Evolutionary conservation across 1,284 basidiomycete genomes (phyloP), one percentile per base, ranked within the genome.

Genomic region (Tetrapyrgos nigripes): DNA sequence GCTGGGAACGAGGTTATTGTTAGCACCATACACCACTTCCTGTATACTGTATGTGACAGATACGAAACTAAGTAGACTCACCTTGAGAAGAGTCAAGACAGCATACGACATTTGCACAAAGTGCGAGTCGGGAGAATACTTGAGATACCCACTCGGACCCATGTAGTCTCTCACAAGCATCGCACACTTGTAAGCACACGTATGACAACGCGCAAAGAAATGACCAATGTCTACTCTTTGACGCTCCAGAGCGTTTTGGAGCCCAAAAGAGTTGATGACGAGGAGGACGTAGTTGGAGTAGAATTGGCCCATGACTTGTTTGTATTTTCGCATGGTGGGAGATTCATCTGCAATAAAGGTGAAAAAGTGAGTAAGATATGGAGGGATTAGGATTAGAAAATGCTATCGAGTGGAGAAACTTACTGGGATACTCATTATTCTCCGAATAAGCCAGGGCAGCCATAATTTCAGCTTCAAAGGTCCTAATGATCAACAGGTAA

Each of bases 81-180:
- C 92, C 86, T 96, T 96, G 59, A 97, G 78, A 59, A 96, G 77
- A 65, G 91, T 96, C 58, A 96, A 77, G 13, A 96, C 87, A 17
- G 93, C 89, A 75, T 97, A 98, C 11, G 92, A 93, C 53, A 88
- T 87, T 79, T 94, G 92, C 24, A 98, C 93, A 69, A 94, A 97
- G 69, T 94, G 92, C 8, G 93, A 93, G 72, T 98, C 96, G 0
- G 94, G 92, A 0, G 93, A 87, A 72, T 94, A 96, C 60, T 86
- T 87, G 71, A 98, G 78, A 68, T 84, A 92, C 2, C 91, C 93
- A 40, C 79, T 81, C 2, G 92, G 90, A 1, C 86, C 87, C 31
- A 96, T 82, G 62, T 90, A 81, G 62, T 96, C 93, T 13, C 86
- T 81, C n/a, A 92, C 82, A 29, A 92, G 70, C n/a, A 76, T 77